These are phyloP conservation scores for Gentiana dahurica DNA, from an alignment of 257 asterid genomes.

Conservation along the genomic window DNA sequence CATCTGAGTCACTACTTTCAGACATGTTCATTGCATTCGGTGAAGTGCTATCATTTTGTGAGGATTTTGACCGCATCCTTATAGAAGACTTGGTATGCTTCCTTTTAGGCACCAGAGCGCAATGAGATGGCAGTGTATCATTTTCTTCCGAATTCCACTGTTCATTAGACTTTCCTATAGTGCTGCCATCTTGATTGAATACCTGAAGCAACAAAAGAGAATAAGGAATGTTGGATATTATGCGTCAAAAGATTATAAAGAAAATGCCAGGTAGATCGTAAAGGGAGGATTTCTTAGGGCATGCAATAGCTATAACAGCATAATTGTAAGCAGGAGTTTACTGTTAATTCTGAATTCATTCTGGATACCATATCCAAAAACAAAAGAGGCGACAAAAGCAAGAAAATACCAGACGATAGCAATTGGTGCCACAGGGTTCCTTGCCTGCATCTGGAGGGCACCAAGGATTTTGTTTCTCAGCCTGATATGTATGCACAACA, in stretches of 20 bases:
- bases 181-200: slow-evolving; percentile 33
- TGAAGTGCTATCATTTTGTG: slow-evolving; percentile 60
- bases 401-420: slow-evolving; percentile 54
- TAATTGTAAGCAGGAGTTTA: no score
- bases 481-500: slow-evolving; percentile 17
- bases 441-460: slow-evolving; percentile 42
- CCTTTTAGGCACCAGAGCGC: slow-evolving; percentile 39
- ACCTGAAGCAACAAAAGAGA: slow-evolving; percentile 23
- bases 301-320: no score
- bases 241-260: neutral
- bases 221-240: neutral
- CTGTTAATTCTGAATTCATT: no score
- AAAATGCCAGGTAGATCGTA: no score
- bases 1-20: slow-evolving; percentile 50
- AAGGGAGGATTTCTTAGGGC: no score
- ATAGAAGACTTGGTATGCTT: slow-evolving; percentile 19
- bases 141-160: slow-evolving; percentile 36
- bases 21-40: slow-evolving; percentile 24
- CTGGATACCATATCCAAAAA: neutral
- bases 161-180: slow-evolving; percentile 21
- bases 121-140: slow-evolving; percentile 31
- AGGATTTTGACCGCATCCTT: slow-evolving; percentile 52
- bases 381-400: slow-evolving; percentile 4
- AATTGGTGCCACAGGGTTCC: slow-evolving; percentile 70
- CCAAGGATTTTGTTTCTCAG: slow-evolving; percentile 49